Evolutionary conservation across 2,329 filamentous ascomycete species (phyloP).

Genomic region (Apiospora pterosperma): DNA sequence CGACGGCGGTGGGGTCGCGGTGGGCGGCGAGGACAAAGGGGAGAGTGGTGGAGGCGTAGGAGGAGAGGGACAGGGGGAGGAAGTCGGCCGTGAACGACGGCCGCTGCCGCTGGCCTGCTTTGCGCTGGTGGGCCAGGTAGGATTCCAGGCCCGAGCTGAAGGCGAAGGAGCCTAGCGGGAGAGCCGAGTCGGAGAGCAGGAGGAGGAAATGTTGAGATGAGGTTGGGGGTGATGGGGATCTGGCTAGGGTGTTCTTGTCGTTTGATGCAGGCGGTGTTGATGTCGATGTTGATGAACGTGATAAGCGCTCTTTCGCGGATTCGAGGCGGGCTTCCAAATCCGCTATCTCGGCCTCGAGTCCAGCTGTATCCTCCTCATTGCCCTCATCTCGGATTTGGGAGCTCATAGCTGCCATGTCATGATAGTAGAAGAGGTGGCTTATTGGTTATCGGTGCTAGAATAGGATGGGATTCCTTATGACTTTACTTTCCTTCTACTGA

Average conservation of each 20-base stretch:
- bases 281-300: slow-evolving; percentile 5
- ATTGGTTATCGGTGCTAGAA: not conserved
- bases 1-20: slow-evolving; percentile 47
- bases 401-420: not conserved
- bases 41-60: slow-evolving; percentile 68
- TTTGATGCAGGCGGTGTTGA: slow-evolving; percentile 8
- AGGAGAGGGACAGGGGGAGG: slow-evolving; percentile 66
- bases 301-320: slow-evolving; percentile 31
- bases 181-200: slow-evolving; percentile 75
- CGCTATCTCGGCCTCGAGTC: slow-evolving; percentile 51
- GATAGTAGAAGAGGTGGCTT: not conserved
- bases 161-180: slow-evolving; percentile 82
- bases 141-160: slow-evolving; percentile 83
- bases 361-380: slow-evolving; percentile 15
- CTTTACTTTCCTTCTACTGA: not conserved
- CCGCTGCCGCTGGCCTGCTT: slow-evolving; percentile 23
- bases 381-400: not conserved
- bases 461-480: not conserved
- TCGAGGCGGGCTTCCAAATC: slow-evolving; percentile 53
- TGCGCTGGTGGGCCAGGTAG: slow-evolving; percentile 63
- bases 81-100: slow-evolving; percentile 58
- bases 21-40: slow-evolving; percentile 72
- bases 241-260: slow-evolving; percentile 2
- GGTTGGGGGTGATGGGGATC: slow-evolving; percentile 4
- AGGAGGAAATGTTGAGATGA: slow-evolving; percentile 64